Evolutionary conservation across 2,329 filamentous ascomycete species (phyloP).

Genomic region (Neonectria faginata): DNA sequence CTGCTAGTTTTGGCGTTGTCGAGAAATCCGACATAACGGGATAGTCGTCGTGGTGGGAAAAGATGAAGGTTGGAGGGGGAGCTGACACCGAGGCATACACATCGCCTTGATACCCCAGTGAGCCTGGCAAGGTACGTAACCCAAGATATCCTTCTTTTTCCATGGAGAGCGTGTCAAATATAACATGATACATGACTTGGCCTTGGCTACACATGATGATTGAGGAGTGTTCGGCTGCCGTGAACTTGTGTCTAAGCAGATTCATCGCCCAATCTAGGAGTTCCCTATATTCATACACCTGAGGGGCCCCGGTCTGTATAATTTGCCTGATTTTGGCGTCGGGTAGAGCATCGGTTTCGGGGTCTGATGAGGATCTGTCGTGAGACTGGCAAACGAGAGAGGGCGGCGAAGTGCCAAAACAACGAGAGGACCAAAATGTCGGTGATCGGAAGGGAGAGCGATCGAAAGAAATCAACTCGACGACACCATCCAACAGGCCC

Average conservation of each 20-base stretch:
- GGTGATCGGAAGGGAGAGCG: background rate
- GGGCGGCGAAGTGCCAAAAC: background rate
- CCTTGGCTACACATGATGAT: background rate
- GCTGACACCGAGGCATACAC: too few species aligned
- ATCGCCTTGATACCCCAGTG: too few species aligned
- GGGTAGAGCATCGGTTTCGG: too few species aligned
- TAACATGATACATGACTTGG: constrained; percentile 4
- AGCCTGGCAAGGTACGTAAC: background rate
- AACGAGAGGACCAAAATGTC: background rate
- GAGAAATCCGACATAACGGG: too few species aligned
- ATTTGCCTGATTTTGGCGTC: background rate
- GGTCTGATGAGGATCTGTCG: background rate
- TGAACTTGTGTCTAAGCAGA: too few species aligned
- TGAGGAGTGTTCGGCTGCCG: background rate
- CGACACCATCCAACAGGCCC: background rate
- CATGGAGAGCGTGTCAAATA: constrained; percentile 4
- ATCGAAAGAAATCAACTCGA: background rate
- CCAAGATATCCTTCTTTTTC: constrained; percentile 8
- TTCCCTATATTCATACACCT: too few species aligned
- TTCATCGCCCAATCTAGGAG: too few species aligned
- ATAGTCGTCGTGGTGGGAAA: too few species aligned
- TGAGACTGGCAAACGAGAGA: background rate
- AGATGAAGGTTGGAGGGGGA: too few species aligned
- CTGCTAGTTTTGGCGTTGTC: too few species aligned
- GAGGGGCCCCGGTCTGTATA: too few species aligned